Conservation (phyloP, 2,329 filamentous ascomycete species). For the Bipolaris oryzae region DNA sequence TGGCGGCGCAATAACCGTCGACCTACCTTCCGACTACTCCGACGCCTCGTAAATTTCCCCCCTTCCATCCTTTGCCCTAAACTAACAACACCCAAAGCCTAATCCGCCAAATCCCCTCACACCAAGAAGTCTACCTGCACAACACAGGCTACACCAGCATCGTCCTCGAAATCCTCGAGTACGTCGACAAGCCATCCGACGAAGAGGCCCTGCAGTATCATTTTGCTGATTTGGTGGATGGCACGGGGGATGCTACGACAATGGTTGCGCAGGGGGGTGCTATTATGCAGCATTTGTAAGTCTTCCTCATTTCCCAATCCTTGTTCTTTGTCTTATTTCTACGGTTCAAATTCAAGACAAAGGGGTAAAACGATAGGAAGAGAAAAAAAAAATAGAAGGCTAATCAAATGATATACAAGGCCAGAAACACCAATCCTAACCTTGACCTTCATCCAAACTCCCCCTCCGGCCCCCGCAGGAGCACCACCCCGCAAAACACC, state of each 20-base stretch:
- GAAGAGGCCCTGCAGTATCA: slow-evolving; percentile 66
- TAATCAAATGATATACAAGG: too few relatives aligned
- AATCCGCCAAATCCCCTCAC: slow-evolving; percentile 77
- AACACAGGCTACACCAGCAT: slow-evolving; percentile 81
- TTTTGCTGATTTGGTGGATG: slow-evolving; percentile 54
- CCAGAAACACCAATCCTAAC: slow-evolving; percentile 72
- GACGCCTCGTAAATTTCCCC: slow-evolving; percentile 69
- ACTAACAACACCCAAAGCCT: slow-evolving; percentile 55
- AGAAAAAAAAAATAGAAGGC: too few relatives aligned
- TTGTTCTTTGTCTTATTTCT: too few relatives aligned
- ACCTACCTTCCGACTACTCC: slow-evolving; percentile 70
- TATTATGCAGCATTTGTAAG: slow-evolving; percentile 48
- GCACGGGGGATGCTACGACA: slow-evolving; percentile 45
- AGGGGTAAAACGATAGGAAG: too few relatives aligned
- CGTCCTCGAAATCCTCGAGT: slow-evolving; percentile 89
- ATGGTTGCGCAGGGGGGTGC: slow-evolving; percentile 39
- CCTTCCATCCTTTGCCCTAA: slow-evolving; percentile 1
- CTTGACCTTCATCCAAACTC: slow-evolving; percentile 65
- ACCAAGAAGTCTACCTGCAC: slow-evolving; percentile 93
- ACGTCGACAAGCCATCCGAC: slow-evolving; percentile 71
- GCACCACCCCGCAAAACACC: slow-evolving; percentile 43
- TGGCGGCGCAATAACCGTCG: slow-evolving; percentile 72
- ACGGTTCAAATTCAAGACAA: too few relatives aligned
- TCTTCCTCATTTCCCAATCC: slow-evolving; percentile 1
- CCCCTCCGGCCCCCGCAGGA: slow-evolving; percentile 42